Evolutionary conservation across 306 rosid genomes (phyloP).

Genomic region (Prunus dulcis): DNA sequence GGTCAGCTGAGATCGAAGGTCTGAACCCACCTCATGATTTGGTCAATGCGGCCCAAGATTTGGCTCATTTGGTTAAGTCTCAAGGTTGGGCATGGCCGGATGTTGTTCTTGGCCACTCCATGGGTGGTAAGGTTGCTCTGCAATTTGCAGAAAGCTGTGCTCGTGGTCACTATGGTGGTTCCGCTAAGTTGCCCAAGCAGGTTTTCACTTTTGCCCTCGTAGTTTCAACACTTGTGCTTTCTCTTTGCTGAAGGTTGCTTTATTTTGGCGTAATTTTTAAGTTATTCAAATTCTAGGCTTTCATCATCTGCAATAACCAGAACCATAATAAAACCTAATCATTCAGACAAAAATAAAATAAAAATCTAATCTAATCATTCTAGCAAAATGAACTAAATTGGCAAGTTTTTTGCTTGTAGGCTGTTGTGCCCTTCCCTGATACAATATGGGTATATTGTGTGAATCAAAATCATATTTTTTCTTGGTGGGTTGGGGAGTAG

Average conservation of each 20-base stretch:
- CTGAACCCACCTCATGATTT: constrained; percentile 64
- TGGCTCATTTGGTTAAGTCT: constrained; percentile 63
- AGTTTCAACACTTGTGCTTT: background rate
- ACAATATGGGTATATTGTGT: background rate
- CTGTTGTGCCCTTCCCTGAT: background rate
- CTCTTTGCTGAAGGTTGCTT: background rate
- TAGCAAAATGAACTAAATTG: background rate
- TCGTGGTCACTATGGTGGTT: constrained; percentile 63
- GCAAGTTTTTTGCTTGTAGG: background rate
- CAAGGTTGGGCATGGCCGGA: constrained; percentile 92
- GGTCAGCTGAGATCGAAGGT: constrained; percentile 53
- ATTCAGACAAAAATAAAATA: no score
- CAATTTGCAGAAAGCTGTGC: constrained; percentile 64
- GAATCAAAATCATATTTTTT: background rate
- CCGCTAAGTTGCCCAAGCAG: constrained; percentile 67
- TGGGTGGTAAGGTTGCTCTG: constrained; percentile 91
- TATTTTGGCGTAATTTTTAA: background rate
- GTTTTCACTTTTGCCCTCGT: constrained; percentile 32
- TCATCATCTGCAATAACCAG: background rate
- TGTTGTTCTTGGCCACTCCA: constrained; percentile 82
- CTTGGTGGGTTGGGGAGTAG: background rate
- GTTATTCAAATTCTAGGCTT: background rate
- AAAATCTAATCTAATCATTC: background rate
- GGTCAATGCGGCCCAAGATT: constrained; percentile 71
- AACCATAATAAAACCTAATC: background rate